Evolutionary conservation across 2,329 filamentous ascomycete species (phyloP), one percentile per base, ranked within the genome.

Genomic region (Verticillium dahliae): DNA sequence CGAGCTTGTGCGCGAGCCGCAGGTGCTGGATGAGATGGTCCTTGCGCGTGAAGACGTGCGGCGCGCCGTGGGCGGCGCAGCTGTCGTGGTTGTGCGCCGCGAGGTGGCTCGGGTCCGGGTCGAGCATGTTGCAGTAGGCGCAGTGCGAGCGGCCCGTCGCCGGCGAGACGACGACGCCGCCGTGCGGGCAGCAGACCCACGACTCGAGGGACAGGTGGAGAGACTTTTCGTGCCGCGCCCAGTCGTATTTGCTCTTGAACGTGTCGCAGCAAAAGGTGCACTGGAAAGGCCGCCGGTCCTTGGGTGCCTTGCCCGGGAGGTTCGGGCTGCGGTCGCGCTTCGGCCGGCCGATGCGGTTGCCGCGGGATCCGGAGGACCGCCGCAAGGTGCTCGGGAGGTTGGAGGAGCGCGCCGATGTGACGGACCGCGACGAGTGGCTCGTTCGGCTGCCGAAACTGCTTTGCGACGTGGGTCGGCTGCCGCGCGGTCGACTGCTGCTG

Each of bases 171-270:
- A 68, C 58, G 1, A 58, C 59, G 2, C 65, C 64, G 4, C 70
- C 70, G 5, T 64, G 61, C 0, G 70, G 70, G 1, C 73, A 70
- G 57, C 74, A 83, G 63, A 75, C 76, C 82, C 72, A 85, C 58
- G 67, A 74, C 68, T 74, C 77, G 0, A 80, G 79, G 6, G 74
- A 81, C 57, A 73, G 74, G 68, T 73, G 82, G 60, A 75, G 74
- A 61, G 77, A 76, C 56, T 76, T 77, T 62, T 85, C 82, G 63
- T 85, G 82, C 37, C 82, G 72, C 52, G 76, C 74, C 78, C 78
- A 80, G 22, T 78, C 76, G 60, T 79, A 73, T 22, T 78, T 79
- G 0, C 74, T 74, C 56, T 74, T 75, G 65, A 80, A 80, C 0
- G 74, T 75, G 57, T 80, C 77, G 0, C 76, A 77, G 60, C 78